Percentiles rank a stretch among this genome's conserved stretches.
Conservation (phyloP, 495 filamentous ascomycete species). For the Trypethelium eluteriae region DNA sequence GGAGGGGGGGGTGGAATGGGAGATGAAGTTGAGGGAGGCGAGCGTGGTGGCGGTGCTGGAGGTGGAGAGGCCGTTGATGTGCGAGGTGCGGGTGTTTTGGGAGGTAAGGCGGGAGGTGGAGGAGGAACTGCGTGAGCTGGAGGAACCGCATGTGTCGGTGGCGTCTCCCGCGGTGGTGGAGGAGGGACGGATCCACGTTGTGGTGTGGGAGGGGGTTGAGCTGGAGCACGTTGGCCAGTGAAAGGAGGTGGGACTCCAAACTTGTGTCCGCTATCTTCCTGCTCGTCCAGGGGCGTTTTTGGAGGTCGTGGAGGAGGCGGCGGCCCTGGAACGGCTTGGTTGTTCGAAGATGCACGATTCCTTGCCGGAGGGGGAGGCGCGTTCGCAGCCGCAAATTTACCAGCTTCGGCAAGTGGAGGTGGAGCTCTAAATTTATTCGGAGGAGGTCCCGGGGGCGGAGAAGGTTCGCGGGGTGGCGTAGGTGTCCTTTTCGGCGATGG, state of each 20-base stretch:
- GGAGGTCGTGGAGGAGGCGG: conserved; percentile 81
- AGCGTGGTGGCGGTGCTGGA: conserved; percentile 30
- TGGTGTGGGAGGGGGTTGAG: conserved; percentile 67
- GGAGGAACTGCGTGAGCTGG: conserved; percentile 36
- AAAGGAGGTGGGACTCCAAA: conserved; percentile 83
- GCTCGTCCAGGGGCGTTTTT: conserved; percentile 73
- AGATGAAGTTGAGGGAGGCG: conserved; percentile 40
- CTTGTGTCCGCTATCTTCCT: conserved; percentile 41
- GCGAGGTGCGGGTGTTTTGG: conserved; percentile 40
- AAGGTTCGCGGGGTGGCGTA: conserved; percentile 48
- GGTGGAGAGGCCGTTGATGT: conserved; percentile 47
- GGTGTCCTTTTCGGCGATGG: conserved; percentile 41
- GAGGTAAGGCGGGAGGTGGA: conserved; percentile 43
- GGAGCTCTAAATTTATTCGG: conserved; percentile 35
- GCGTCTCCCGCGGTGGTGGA: conserved; percentile 39
- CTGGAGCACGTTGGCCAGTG: conserved; percentile 54
- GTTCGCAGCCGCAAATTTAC: conserved; percentile 30
- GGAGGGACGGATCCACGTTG: conserved; percentile 50
- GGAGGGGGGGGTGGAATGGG: conserved; percentile 32
- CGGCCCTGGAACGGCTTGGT: conserved; percentile 55
- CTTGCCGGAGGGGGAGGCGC: conserved; percentile 47
- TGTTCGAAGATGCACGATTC: conserved; percentile 49
- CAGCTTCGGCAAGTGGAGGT: conserved; percentile 28
- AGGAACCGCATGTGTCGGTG: conserved; percentile 22
- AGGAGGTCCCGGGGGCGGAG: conserved; percentile 43